Evolutionary conservation across 768 basidiomycete genomes (phyloP).

Genomic region (Trametes elegans): DNA sequence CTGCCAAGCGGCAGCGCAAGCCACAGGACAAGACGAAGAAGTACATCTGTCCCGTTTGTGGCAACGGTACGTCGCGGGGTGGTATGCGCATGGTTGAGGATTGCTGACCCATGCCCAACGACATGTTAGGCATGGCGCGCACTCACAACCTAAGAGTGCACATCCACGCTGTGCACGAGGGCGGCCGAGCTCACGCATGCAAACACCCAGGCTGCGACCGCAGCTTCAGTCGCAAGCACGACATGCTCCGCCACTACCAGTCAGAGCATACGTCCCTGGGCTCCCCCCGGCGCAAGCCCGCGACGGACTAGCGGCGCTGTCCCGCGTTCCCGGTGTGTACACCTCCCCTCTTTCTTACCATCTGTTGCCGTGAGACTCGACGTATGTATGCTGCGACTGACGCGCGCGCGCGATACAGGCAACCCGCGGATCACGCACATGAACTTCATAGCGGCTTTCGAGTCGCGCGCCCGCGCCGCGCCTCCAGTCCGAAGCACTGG

Average conservation of each 20-base stretch:
- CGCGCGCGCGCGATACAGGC: background rate
- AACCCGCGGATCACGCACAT: conserved; percentile 3
- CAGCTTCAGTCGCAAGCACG: conserved; percentile 15
- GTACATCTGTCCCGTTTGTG: background rate
- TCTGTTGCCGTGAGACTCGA: background rate
- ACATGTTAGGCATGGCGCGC: conserved; percentile 1
- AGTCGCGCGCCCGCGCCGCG: conserved; percentile 4
- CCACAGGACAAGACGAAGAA: background rate
- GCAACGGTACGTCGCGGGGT: background rate
- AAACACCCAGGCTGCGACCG: background rate
- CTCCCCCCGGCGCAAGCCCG: conserved; percentile 14
- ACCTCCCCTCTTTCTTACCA: background rate
- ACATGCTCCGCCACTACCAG: conserved; percentile 8
- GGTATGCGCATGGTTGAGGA: too few species aligned
- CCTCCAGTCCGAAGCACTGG: background rate
- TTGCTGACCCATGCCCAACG: background rate
- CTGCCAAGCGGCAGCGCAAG: too few species aligned
- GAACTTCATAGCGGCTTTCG: conserved; percentile 8
- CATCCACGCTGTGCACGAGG: conserved; percentile 5
- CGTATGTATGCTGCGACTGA: too few species aligned
- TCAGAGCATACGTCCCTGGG: conserved; percentile 11
- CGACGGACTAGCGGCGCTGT: background rate
- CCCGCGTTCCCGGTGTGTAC: background rate
- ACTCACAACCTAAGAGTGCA: conserved; percentile 7
- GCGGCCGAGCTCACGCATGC: background rate